These are phyloP conservation scores for Butyriboletus loyo DNA, from an alignment of 768 basidiomycete genomes.

Conservation along the genomic window DNA sequence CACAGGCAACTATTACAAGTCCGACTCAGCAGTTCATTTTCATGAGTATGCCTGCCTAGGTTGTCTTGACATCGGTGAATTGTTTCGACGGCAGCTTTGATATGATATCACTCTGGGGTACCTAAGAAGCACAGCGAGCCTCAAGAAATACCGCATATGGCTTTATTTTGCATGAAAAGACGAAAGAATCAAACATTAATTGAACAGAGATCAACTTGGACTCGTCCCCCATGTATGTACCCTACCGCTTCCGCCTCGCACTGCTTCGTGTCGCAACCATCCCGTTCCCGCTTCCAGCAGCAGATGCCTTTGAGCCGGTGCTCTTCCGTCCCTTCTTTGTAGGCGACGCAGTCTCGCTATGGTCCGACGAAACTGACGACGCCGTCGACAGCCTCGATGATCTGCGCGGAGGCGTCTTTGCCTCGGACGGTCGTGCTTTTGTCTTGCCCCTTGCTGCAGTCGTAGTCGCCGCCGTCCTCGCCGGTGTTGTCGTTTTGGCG, in stretches of 20 bases:
- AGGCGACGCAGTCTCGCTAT: constrained; percentile 21
- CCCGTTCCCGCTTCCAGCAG: constrained; percentile 7
- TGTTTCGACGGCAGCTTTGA: neutral
- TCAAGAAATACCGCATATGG: neutral
- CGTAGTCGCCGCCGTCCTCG: neutral
- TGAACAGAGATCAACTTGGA: constrained; percentile 1
- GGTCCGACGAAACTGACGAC: constrained; percentile 34
- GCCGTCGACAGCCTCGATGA: constrained; percentile 39
- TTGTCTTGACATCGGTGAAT: neutral
- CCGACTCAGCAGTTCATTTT: too few relatives aligned
- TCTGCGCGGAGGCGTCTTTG: constrained; percentile 31
- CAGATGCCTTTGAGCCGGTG: constrained; percentile 10
- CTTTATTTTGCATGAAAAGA: neutral
- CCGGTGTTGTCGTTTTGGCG: neutral
- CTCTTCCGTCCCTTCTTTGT: constrained; percentile 25
- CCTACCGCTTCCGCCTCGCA: constrained; percentile 31
- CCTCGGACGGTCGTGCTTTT: constrained; percentile 18
- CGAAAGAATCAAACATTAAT: neutral
- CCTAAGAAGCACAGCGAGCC: neutral
- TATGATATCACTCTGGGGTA: neutral
- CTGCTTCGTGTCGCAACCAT: constrained; percentile 26
- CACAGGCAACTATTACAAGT: too few relatives aligned
- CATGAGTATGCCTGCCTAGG: neutral
- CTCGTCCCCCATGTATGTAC: neutral
- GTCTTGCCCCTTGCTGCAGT: constrained; percentile 13